These are phyloP conservation scores for Aeminium ludgeri DNA, from an alignment of 495 filamentous ascomycete genomes.

Conservation along the genomic window DNA sequence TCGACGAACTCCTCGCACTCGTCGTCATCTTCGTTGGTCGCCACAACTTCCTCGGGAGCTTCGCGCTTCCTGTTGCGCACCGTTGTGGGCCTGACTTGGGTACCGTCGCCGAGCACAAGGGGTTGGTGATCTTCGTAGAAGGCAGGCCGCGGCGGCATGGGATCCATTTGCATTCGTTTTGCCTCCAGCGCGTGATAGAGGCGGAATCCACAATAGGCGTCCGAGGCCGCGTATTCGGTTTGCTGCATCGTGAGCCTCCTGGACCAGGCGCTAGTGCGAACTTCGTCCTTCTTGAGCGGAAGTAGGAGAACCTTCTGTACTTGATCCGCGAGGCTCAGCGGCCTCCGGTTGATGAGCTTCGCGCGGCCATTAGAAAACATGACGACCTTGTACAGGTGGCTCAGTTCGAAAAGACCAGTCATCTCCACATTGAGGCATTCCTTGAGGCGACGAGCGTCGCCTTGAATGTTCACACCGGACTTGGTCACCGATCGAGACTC, in stretches of 20 bases:
- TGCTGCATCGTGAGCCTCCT: conserved; percentile 18
- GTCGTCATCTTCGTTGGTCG: conserved; percentile 5
- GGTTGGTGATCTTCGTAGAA: conserved; percentile 11
- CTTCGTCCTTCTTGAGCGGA: conserved; percentile 23
- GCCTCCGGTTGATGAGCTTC: conserved; percentile 14
- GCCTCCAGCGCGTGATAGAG: conserved; percentile 24
- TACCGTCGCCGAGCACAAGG: conserved; percentile 9
- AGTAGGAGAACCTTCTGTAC: conserved; percentile 21
- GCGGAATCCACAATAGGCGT: conserved; percentile 25
- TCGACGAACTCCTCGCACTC: conserved; percentile 14
- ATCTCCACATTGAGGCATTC: conserved; percentile 19
- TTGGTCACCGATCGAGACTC: conserved; percentile 71
- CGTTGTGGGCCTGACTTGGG: background rate
- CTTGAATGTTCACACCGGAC: conserved; percentile 71
- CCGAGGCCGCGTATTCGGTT: conserved; percentile 22
- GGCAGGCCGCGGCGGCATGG: conserved; percentile 20
- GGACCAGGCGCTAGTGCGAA: conserved; percentile 24
- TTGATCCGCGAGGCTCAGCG: conserved; percentile 19
- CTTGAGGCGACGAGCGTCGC: conserved; percentile 37
- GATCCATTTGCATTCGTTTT: conserved; percentile 21
- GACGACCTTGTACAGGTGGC: conserved; percentile 25
- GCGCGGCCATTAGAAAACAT: conserved; percentile 12
- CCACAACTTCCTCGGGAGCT: conserved; percentile 6
- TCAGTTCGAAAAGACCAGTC: conserved; percentile 22
- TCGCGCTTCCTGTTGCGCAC: background rate